phyloP scores from a whole-genome alignment of 1,139 yeast genomes.

The Pneumocystis murina region DNA sequence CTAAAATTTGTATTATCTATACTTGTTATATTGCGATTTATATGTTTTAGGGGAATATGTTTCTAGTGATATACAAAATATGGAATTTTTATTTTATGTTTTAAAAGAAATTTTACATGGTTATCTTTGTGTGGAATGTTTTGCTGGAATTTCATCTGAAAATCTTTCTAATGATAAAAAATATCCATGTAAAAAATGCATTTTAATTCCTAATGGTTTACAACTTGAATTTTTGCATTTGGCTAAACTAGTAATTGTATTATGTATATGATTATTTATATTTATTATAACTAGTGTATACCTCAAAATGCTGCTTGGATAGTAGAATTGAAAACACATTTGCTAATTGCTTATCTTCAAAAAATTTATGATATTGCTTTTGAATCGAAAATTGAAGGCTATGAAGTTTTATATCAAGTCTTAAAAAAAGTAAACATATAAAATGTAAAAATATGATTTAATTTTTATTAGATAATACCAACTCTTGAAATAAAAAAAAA shows the following conservation, averaged over 20 bases:
- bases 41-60: not conserved
- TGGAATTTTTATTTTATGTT: not conserved
- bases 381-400: not conserved
- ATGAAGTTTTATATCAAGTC: not conserved
- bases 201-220: not conserved
- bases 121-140: not conserved
- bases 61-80: not conserved
- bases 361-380: not conserved
- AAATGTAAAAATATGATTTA: not conserved
- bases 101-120: not conserved
- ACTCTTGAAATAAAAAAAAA: not conserved
- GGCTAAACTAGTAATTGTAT: not conserved
- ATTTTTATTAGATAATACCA: not conserved
- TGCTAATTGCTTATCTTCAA: not conserved
- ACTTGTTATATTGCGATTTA: not conserved
- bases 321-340: not conserved
- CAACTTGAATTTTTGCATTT: not conserved
- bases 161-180: not conserved
- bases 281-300: not conserved
- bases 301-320: not conserved
- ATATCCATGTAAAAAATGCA: not conserved
- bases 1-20: not conserved
- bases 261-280: not conserved
- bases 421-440: not conserved
- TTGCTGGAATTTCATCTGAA: not conserved